Base-by-base conservation (phyloP, 441 rosid species). In the Pelargonium fulgidum region DNA sequence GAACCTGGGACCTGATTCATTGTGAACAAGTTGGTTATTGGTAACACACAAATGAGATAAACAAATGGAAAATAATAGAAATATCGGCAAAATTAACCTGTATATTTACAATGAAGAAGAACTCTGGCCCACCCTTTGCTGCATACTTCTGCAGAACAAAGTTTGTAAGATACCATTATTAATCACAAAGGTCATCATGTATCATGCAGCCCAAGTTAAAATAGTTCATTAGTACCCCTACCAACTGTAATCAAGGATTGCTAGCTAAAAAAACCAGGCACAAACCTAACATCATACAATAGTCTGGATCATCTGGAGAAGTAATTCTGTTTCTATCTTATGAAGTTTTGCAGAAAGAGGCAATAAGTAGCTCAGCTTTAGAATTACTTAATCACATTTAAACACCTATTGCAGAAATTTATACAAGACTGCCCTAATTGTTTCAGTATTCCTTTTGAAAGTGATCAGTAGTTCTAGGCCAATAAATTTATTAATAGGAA, bases 61-160 rank as follows among this genome's bases (percentile, higher is more conserved):
- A 59, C 44, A 65, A 69, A 0, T 58, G 63, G 63, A 20, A 58
- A 48, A 9, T 11, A 10, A 47, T 65, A 36, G 13, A 19, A 19
- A 14, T 58, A 7, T 42, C 44, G 67, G 68, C 41, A 67, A 19
- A 68, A 65, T 69, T 73, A 74, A 88, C 98, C 84, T 93, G 98
- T 76, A 93, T 91, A 79, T 93, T 87, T 71, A 93, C 74, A 44
- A 93, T 87, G 78, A 91, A 85, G 77, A 93, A 93, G 81, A 91
- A 91, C 84, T 91, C 97, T 41, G 88, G 85, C 48, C 98, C 92
- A 77, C 97, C 97, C 72, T 84, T 81, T 10, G 84, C 89, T 52
- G 98, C 97, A 89, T 89, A 91, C 81, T 93, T 91, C 98, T 93
- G 89, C 73, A 81, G 70, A 77, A 41, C 12, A 70, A 66, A 66